A percentile compares a stretch with the other conserved stretches of the same genome.
phyloP scores from a whole-genome alignment of 768 basidiomycete species.

The Boletus patriciae region DNA sequence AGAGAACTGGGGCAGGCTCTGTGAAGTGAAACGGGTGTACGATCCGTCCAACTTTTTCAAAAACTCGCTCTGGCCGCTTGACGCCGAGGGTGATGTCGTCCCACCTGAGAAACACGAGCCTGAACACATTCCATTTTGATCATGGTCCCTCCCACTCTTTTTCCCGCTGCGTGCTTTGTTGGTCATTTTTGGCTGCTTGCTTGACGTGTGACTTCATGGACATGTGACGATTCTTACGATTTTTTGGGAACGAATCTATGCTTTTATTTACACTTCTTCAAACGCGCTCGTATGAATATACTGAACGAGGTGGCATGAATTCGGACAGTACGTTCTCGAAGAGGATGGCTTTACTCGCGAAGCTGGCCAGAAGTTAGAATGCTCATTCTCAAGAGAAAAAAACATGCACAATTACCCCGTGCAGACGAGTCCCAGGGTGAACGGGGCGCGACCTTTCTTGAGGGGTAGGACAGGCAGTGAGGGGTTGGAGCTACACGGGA shows the following conservation, averaged over 20 bases:
- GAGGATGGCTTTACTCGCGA: too few species aligned
- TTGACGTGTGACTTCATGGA: not conserved
- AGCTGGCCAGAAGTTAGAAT: too few species aligned
- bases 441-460: too few species aligned
- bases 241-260: not conserved
- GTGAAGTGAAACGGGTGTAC: constrained; percentile 68
- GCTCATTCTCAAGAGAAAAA: too few species aligned
- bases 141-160: too few species aligned
- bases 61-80: constrained; percentile 80
- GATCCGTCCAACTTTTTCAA: constrained; percentile 77
- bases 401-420: too few species aligned
- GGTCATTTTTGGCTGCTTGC: not conserved
- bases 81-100: constrained; percentile 54
- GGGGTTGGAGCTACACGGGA: too few species aligned
- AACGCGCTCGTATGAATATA: not conserved
- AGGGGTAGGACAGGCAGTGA: too few species aligned
- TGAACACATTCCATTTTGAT: constrained; percentile 27
- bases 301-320: too few species aligned
- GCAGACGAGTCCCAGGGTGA: too few species aligned
- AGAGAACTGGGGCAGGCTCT: constrained; percentile 69
- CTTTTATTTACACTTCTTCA: not conserved
- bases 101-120: constrained; percentile 65
- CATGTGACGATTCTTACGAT: not conserved
- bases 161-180: too few species aligned
- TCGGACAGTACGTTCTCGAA: too few species aligned